These are phyloP conservation scores for Mycosphaerella sp. DNA, from an alignment of 2,329 filamentous ascomycete genomes.

Conservation along the genomic window DNA sequence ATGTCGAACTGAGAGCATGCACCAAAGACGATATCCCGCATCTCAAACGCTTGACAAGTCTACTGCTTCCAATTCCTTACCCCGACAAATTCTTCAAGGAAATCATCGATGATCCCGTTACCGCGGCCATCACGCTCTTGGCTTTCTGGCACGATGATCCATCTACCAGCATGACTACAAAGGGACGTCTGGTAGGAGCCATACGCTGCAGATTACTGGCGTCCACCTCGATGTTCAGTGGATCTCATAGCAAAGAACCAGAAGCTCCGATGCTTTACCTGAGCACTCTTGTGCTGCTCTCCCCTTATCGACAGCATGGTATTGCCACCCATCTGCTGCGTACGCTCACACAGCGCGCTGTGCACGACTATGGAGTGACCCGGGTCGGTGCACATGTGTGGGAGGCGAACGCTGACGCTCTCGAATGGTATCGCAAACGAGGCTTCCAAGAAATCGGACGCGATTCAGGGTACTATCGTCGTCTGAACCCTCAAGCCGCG, in stretches of 20 bases:
- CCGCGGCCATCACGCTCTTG: constrained; percentile 52
- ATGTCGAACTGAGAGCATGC: constrained; percentile 50
- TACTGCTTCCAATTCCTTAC: constrained; percentile 57
- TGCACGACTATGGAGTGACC: constrained; percentile 46
- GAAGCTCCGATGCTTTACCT: constrained; percentile 49
- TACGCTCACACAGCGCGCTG: constrained; percentile 32
- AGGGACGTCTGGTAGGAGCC: constrained; percentile 41
- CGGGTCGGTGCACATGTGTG: constrained; percentile 58
- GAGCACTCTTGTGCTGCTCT: constrained; percentile 54
- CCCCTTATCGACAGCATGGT: constrained; percentile 53
- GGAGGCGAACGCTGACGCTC: constrained; percentile 54
- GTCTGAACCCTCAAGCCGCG: constrained; percentile 52
- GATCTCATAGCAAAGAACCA: not conserved
- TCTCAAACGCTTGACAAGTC: constrained; percentile 52
- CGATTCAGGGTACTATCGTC: constrained; percentile 54
- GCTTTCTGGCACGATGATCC: constrained; percentile 52
- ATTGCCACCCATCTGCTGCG: constrained; percentile 52
- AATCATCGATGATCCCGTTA: constrained; percentile 50
- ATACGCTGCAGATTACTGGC: constrained; percentile 44
- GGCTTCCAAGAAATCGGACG: constrained; percentile 50
- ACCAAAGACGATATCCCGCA: constrained; percentile 50
- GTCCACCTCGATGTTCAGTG: constrained; percentile 12
- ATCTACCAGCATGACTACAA: constrained; percentile 12
- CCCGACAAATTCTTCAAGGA: constrained; percentile 56
- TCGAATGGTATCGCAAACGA: constrained; percentile 55